Evolutionary conservation across 345 rosid genomes (phyloP).

Genomic region (Anastatica hierochuntica): DNA sequence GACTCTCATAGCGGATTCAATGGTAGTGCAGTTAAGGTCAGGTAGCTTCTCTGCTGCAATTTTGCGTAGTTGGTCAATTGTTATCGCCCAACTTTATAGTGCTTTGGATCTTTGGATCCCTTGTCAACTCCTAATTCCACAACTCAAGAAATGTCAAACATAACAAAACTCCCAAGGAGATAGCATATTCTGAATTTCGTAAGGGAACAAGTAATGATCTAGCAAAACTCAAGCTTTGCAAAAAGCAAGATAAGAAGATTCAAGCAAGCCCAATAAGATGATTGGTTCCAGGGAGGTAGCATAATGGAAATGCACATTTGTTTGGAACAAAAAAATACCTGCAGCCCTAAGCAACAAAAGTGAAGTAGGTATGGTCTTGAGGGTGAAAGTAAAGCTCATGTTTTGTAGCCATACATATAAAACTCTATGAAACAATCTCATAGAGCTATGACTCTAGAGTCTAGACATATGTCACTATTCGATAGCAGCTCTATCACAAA

Average conservation of each 20-base stretch:
- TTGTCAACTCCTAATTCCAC: slow-evolving; percentile 61
- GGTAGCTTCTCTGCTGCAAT: slow-evolving; percentile 81
- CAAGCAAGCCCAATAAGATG: not conserved
- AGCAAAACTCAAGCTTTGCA: not conserved
- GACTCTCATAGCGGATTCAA: slow-evolving; percentile 86
- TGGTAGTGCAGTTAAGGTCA: slow-evolving; percentile 57
- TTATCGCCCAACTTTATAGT: slow-evolving; percentile 65
- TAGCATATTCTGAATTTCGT: not conserved
- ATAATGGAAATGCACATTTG: not conserved
- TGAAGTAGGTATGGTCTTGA: slow-evolving; percentile 96
- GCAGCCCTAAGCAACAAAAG: slow-evolving; percentile 89
- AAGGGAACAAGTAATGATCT: no score
- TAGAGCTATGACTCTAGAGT: no score
- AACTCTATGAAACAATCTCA: not conserved
- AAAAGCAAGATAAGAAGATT: no score
- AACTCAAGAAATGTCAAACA: slow-evolving; percentile 11
- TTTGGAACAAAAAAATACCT: slow-evolving; percentile 34
- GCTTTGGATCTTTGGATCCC: slow-evolving; percentile 68
- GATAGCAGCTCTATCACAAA: no score
- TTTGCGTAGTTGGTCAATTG: slow-evolving; percentile 52
- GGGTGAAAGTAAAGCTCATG: slow-evolving; percentile 83
- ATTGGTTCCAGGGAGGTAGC: not conserved
- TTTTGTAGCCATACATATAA: slow-evolving; percentile 40
- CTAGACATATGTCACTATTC: no score
- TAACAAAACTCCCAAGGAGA: not conserved